These are phyloP conservation scores for Candida jianshihensis DNA, from an alignment of 805 yeast genomes.

Conservation along the genomic window DNA sequence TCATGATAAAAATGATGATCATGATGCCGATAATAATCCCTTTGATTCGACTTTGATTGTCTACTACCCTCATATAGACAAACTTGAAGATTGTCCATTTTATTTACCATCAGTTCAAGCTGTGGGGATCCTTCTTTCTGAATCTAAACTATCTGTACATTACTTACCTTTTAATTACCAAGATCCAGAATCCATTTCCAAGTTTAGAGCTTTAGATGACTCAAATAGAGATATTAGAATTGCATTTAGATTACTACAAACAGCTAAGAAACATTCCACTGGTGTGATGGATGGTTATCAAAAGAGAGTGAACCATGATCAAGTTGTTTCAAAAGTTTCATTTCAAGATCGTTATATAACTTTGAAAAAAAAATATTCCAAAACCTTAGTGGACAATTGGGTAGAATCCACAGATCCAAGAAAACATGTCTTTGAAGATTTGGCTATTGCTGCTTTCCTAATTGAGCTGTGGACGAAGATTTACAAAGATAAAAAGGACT, in stretches of 20 bases:
- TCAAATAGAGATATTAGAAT: slow-evolving; percentile 69
- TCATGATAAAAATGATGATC: not conserved
- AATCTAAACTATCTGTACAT: slow-evolving; percentile 54
- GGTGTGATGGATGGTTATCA: slow-evolving; percentile 83
- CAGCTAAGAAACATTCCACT: slow-evolving; percentile 74
- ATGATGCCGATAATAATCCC: slow-evolving; percentile 11
- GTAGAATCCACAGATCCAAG: slow-evolving; percentile 91
- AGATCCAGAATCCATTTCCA: slow-evolving; percentile 20
- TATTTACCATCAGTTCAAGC: slow-evolving; percentile 83
- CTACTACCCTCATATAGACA: slow-evolving; percentile 69
- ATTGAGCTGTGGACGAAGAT: slow-evolving; percentile 75
- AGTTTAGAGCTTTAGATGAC: slow-evolving; percentile 30
- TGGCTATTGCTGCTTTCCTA: slow-evolving; percentile 90
- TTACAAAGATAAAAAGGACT: slow-evolving; percentile 32
- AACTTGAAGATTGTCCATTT: slow-evolving; percentile 63
- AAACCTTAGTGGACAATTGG: slow-evolving; percentile 73
- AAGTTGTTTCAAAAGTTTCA: slow-evolving; percentile 71
- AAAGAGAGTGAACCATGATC: slow-evolving; percentile 83
- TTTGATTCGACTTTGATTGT: slow-evolving; percentile 47
- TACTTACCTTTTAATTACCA: slow-evolving; percentile 53
- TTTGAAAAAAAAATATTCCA: slow-evolving; percentile 77
- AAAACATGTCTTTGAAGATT: slow-evolving; percentile 93
- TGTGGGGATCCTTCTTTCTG: slow-evolving; percentile 56
- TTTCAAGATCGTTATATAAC: slow-evolving; percentile 79
- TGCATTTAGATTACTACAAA: slow-evolving; percentile 70